Percentiles rank a stretch among this genome's conserved stretches.
phyloP scores from a whole-genome alignment of 75 land plant genomes.

The Pinus tabuliformis region DNA sequence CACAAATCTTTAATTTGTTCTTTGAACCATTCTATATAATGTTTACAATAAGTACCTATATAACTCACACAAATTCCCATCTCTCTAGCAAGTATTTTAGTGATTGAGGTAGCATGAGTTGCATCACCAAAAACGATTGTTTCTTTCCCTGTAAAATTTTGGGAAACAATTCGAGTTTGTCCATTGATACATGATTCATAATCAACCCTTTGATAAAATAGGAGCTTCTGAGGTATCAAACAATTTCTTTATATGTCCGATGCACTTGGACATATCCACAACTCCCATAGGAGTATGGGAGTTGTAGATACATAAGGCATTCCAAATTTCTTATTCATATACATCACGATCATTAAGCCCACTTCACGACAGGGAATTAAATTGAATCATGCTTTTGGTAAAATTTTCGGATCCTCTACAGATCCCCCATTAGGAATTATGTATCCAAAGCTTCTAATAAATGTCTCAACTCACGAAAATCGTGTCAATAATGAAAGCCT shows the following conservation, averaged over 20 bases:
- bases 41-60: conserved; percentile 15
- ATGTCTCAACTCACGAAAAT: not conserved
- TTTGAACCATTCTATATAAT: not conserved
- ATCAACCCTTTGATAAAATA: not conserved
- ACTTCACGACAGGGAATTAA: not conserved
- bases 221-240: not conserved
- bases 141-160: not conserved
- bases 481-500: not conserved
- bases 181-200: not conserved
- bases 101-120: conserved; percentile 13
- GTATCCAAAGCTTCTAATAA: not conserved
- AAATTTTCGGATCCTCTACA: not conserved
- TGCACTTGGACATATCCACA: not conserved
- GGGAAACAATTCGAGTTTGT: not conserved
- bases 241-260: not conserved
- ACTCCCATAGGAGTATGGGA: not conserved
- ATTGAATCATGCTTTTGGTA: not conserved
- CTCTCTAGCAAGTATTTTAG: conserved; percentile 14
- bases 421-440: conserved; percentile 3
- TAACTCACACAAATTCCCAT: conserved; percentile 17
- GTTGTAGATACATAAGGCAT: not conserved
- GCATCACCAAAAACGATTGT: not conserved
- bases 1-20: not conserved
- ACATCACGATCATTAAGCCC: not conserved
- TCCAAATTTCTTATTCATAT: not conserved